These are phyloP conservation scores for Crucibulum laeve DNA, from an alignment of 768 basidiomycete genomes.

Conservation along the genomic window DNA sequence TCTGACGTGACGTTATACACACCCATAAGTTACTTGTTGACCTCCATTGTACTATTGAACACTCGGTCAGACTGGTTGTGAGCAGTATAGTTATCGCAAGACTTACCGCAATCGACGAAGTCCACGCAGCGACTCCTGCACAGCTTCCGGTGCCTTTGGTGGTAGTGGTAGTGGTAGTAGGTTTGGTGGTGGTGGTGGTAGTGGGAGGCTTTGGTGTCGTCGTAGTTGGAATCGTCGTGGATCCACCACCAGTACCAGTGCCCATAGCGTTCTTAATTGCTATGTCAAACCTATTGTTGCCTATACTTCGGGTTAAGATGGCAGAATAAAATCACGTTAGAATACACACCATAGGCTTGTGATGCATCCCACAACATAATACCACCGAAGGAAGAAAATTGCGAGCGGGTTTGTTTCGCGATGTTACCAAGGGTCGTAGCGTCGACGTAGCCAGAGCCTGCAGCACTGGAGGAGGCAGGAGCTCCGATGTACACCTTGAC, in stretches of 20 bases:
- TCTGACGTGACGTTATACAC: slow-evolving; percentile 8
- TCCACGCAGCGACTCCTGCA: slow-evolving; percentile 37
- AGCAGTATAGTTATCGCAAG: background rate
- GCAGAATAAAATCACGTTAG: background rate
- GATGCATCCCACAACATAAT: slow-evolving; percentile 39
- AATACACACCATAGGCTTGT: slow-evolving; percentile 29
- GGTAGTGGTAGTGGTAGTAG: slow-evolving; percentile 17
- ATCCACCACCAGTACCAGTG: slow-evolving; percentile 12
- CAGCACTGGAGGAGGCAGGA: slow-evolving; percentile 45
- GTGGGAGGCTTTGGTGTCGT: slow-evolving; percentile 11
- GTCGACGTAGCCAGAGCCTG: slow-evolving; percentile 50
- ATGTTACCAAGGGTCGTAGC: slow-evolving; percentile 35
- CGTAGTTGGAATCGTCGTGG: slow-evolving; percentile 9
- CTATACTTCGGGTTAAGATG: slow-evolving; percentile 8
- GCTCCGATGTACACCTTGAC: slow-evolving; percentile 57
- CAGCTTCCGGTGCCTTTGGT: slow-evolving; percentile 31
- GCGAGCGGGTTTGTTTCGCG: slow-evolving; percentile 30
- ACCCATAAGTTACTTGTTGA: slow-evolving; percentile 35
- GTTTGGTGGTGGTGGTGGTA: slow-evolving; percentile 10
- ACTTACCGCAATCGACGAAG: slow-evolving; percentile 30
- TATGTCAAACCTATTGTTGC: slow-evolving; percentile 35
- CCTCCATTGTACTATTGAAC: slow-evolving; percentile 37
- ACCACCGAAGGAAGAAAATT: slow-evolving; percentile 53
- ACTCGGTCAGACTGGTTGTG: background rate
- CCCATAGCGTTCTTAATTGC: slow-evolving; percentile 37